phyloP scores from a whole-genome alignment of 257 asterid genomes.

The Solanum clarkiae region DNA sequence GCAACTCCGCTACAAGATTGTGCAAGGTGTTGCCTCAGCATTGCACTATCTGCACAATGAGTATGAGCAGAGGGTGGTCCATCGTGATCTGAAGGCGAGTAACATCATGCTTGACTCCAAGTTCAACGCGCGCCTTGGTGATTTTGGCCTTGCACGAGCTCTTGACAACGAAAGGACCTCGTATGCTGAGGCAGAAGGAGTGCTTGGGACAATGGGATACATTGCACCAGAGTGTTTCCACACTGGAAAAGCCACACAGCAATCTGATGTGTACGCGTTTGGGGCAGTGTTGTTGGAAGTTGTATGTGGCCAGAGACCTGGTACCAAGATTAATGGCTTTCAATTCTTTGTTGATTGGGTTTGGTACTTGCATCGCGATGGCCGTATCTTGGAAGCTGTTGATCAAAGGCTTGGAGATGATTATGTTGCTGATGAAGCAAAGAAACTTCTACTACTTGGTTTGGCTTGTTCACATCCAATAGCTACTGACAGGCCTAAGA shows the following conservation, averaged over 20 bases:
- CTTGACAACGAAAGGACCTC: conserved; percentile 73
- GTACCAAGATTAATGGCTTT: conserved; percentile 41
- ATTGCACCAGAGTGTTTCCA: conserved; percentile 93
- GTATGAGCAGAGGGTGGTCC: conserved; percentile 68
- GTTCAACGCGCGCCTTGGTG: conserved; percentile 80
- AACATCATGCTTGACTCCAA: conserved; percentile 82
- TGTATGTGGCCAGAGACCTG: conserved; percentile 67
- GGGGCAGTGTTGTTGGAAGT: conserved; percentile 71
- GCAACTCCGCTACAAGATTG: conserved; percentile 49
- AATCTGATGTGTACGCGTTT: conserved; percentile 71
- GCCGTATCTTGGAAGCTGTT: conserved; percentile 53
- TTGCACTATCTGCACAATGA: conserved; percentile 83
- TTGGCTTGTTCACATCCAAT: conserved; percentile 72
- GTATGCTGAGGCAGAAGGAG: conserved; percentile 72
- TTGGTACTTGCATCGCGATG: conserved; percentile 70
- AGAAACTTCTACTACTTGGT: conserved; percentile 54
- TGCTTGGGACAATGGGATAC: conserved; percentile 75
- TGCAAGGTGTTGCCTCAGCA: conserved; percentile 73
- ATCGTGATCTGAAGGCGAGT: conserved; percentile 85
- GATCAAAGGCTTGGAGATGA: conserved; percentile 39
- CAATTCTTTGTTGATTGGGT: conserved; percentile 68
- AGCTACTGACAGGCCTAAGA: conserved; percentile 53
- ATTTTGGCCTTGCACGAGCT: conserved; percentile 89
- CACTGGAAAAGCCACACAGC: conserved; percentile 76
- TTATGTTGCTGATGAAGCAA: conserved; percentile 52